Conservation (phyloP, 2,329 filamentous ascomycete species). For the Rhinocladiella similis region DNA sequence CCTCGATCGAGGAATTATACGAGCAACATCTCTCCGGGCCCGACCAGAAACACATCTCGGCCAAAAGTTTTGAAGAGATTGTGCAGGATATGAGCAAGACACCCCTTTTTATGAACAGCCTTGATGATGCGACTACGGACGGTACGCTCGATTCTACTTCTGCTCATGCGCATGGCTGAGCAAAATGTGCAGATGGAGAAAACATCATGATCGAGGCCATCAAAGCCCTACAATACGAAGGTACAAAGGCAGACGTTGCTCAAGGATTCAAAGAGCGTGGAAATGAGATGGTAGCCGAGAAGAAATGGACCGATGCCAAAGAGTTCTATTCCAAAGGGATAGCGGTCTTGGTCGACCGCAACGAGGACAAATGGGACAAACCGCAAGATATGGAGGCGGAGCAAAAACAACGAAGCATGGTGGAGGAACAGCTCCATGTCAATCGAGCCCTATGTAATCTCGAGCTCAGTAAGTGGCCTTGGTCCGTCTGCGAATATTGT, state of each 20-base stretch:
- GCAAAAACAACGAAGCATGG: slow-evolving; percentile 60
- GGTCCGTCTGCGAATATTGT: not conserved
- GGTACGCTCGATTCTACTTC: slow-evolving; percentile 35
- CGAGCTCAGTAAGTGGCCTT: slow-evolving; percentile 62
- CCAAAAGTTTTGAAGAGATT: slow-evolving; percentile 53
- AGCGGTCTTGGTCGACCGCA: slow-evolving; percentile 59
- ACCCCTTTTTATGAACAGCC: slow-evolving; percentile 93
- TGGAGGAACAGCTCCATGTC: slow-evolving; percentile 75
- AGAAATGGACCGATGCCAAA: slow-evolving; percentile 76
- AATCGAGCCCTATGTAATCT: slow-evolving; percentile 92
- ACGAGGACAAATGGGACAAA: slow-evolving; percentile 49
- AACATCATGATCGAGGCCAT: slow-evolving; percentile 84
- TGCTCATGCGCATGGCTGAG: slow-evolving; percentile 16
- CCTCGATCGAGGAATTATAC: slow-evolving; percentile 29
- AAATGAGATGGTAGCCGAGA: slow-evolving; percentile 79
- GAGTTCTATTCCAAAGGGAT: slow-evolving; percentile 93
- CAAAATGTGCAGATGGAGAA: slow-evolving; percentile 54
- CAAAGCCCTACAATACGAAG: slow-evolving; percentile 88
- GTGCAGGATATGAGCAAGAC: slow-evolving; percentile 65
- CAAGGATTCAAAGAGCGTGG: slow-evolving; percentile 86
- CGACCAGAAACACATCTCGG: slow-evolving; percentile 30
- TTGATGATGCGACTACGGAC: slow-evolving; percentile 63
- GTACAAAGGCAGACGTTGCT: slow-evolving; percentile 79
- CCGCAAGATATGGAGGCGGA: slow-evolving; percentile 58
- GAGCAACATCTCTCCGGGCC: slow-evolving; percentile 30